Base-by-base conservation (phyloP, 106 monocot genomes). In the Allium fistulosum region DNA sequence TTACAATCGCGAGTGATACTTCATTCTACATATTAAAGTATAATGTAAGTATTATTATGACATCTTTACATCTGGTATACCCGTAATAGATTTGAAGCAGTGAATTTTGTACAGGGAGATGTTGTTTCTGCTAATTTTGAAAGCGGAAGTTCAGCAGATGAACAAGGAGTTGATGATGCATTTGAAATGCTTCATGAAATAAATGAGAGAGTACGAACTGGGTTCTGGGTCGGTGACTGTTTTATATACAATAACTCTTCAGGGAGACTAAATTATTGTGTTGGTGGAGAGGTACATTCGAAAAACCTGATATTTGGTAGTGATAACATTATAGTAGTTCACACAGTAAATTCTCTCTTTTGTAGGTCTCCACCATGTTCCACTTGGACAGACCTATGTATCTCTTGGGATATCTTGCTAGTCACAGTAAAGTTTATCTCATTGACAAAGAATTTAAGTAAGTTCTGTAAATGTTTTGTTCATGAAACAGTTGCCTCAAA, bases 401-500 rank as follows among this genome's bases (percentile, higher is more conserved):
- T 68, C 80, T 96, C 68, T 62, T 96, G 63, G 95, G 95, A 74
- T 96, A 96, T 80, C 82, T 96, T 74, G 86, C 95, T 17, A 84
- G 71, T 73, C 95, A 91, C 76, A 96, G 91, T 74, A 77, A 82
- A 63, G 91, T 96, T 28, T 96, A 96, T 76, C 91, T 96, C 48
- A 87, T 96, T 65, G 95, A 96, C 78, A 96, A 96, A 76, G 95
- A 96, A 71, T 91, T 96, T 56, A 96, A 96, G 95, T 96, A 56
- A 80, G 91, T 84, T 11, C 15, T 0, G 14, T 16, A 63, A 18
- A 1, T 46, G n/a, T 63, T 56, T 8, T 57, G 70, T 51, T 58
- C 48, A 46, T 50, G 10, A 22, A 37, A 37, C 5, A 37, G 37
- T 37, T 37, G 0, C 37, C 37, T 37, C 2, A 37, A 37, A 37